These are phyloP conservation scores for Xylariaceae sp. DNA, from an alignment of 2,329 filamentous ascomycete species.

Conservation along the genomic window DNA sequence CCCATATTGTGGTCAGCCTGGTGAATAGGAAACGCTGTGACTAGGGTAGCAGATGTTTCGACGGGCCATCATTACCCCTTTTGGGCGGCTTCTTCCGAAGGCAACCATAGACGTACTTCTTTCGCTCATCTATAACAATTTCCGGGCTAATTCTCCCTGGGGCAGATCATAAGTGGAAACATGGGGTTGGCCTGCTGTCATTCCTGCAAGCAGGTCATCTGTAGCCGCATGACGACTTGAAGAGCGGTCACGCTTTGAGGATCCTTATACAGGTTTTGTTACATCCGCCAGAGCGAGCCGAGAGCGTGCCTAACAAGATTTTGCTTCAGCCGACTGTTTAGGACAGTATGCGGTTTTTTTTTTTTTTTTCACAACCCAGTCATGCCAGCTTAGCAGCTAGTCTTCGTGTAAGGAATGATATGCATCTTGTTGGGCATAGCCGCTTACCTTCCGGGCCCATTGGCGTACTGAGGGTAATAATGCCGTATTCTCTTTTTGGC, in stretches of 20 bases:
- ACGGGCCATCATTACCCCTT: conserved; percentile 17
- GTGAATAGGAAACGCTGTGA: neutral
- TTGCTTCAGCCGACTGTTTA: conserved; percentile 14
- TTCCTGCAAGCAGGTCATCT: neutral
- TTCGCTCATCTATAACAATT: conserved; percentile 28
- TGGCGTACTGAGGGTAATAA: conserved; percentile 5
- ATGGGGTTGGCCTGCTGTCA: conserved; percentile 16
- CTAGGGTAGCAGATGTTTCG: neutral
- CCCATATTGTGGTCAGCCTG: conserved; percentile 4
- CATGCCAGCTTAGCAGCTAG: neutral
- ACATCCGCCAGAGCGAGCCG: conserved; percentile 25
- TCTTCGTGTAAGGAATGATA: neutral
- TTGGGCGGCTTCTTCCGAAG: conserved; percentile 23
- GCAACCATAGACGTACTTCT: conserved; percentile 14
- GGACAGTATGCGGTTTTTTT: conserved; percentile 5
- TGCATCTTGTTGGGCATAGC: conserved; percentile 24
- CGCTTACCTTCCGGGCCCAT: conserved; percentile 31
- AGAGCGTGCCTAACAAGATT: conserved; percentile 5
- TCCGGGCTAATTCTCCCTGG: conserved; percentile 27
- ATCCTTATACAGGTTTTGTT: conserved; percentile 7
- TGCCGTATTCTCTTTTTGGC: conserved; percentile 7
- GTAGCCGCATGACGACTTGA: conserved; percentile 2
- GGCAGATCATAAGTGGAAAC: conserved; percentile 27
- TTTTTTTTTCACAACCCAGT: too few species aligned
- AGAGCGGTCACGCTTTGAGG: conserved; percentile 6